Percentiles rank a stretch among this genome's conserved stretches.
These are phyloP conservation scores for Closterium sp. DNA, from an alignment of 139 green algal genomes.

Conservation along the genomic window DNA sequence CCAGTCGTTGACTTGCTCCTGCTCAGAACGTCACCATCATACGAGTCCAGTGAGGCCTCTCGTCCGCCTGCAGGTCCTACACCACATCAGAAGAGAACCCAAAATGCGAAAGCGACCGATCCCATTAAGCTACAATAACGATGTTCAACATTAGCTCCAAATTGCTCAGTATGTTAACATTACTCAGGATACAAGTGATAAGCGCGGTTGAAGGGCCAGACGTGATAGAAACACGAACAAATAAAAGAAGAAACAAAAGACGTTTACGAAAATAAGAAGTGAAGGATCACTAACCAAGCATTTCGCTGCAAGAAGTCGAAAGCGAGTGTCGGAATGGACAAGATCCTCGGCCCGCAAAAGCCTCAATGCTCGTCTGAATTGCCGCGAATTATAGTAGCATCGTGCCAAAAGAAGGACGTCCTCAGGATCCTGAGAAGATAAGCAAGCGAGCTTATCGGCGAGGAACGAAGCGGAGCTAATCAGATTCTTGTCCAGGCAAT, in stretches of 20 bases:
- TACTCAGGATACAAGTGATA: neutral
- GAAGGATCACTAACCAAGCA: slow-evolving; percentile 31
- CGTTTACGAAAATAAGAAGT: neutral
- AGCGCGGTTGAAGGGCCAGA: neutral
- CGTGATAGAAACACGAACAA: neutral
- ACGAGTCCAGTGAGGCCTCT: neutral
- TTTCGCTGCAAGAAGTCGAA: slow-evolving; percentile 50
- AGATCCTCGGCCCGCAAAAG: slow-evolving; percentile 54
- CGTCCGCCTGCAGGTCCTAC: neutral
- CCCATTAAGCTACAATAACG: neutral
- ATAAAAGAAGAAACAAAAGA: neutral
- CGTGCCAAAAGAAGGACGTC: slow-evolving; percentile 83
- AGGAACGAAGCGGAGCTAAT: slow-evolving; percentile 87
- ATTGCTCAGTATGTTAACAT: neutral
- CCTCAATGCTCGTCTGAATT: slow-evolving; percentile 73
- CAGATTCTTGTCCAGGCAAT: slow-evolving; percentile 87
- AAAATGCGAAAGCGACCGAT: neutral
- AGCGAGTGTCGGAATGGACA: slow-evolving; percentile 16
- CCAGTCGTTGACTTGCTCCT: slow-evolving; percentile 73
- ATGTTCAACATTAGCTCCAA: neutral
- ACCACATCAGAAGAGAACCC: neutral
- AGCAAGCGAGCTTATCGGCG: slow-evolving; percentile 88
- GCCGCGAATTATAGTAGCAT: slow-evolving; percentile 70
- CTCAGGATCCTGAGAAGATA: slow-evolving; percentile 61
- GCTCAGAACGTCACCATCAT: slow-evolving; percentile 32